Base-by-base conservation (phyloP, 306 rosid genomes). In the Betula pendula region DNA sequence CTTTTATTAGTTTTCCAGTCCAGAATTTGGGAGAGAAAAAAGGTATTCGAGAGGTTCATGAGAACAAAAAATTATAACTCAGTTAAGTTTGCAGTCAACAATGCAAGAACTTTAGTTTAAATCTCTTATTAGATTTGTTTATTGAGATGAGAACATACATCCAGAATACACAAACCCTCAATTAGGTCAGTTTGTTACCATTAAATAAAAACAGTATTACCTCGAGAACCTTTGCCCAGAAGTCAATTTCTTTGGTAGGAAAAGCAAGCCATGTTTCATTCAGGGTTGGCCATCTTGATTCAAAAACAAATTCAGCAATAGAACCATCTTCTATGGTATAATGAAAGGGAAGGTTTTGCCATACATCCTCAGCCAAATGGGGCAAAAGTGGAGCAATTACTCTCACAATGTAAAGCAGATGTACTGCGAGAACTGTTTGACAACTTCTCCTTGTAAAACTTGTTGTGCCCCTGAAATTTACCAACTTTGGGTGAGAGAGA, bases 341-440 rank as follows among this genome's bases (percentile, higher is more conserved):
- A 75, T 83, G 88, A 83, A 95, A 95, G 51, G 99, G 97, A 73
- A 95, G 96, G 82, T 95, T 95, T 83, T 90, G 99, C 97, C 99
- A 95, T 63, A 85, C 96, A 83, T 95, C 99, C 87, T 95, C 99
- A 25, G 99, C 96, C 88, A 95, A 92, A 88, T 95, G 99, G 80
- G 99, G 99, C 81, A 95, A 84, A 85, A 95, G 90, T 2, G 99
- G 99, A 77, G 97, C 97, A 75, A 95, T 74, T 65, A 91, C 86
- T 86, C 90, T 86, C 56, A 86, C 87, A 67, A 90, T 89, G 79
- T 96, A 89, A 69, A 92, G 89, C 20, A 95, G 87, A 86, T 90
- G 96, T 60, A 86, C 96, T 27, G 91, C 91, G 51, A 95, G 97
- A 86, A 95, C 99, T 77, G 97, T 95, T 86, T 95, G 97, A 76